Evolutionary conservation across 208 protist species (phyloP).

Genomic region (Leptomonas pyrrhocoris): DNA sequence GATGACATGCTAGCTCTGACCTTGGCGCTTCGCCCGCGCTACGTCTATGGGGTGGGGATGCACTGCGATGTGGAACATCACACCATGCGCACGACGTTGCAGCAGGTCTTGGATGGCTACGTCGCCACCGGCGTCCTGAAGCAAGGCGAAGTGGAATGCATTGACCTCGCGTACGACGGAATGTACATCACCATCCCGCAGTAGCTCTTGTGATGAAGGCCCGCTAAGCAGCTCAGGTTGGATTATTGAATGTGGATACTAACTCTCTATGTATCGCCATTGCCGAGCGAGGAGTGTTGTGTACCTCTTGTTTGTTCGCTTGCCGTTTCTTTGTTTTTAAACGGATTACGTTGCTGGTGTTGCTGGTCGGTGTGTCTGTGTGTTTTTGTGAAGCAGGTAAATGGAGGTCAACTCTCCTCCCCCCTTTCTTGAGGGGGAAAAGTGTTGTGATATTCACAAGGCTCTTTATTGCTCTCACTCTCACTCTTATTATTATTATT

Average conservation of each 20-base stretch:
- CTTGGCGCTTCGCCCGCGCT: constrained; percentile 41
- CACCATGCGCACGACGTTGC: constrained; percentile 28
- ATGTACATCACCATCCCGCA: constrained; percentile 59
- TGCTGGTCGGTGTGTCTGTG: no score
- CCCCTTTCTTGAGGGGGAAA: no score
- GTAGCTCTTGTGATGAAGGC: constrained; percentile 7
- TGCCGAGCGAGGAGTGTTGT: no score
- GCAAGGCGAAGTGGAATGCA: constrained; percentile 42
- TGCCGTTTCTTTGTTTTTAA: constrained; percentile 2
- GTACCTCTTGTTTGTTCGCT: not conserved
- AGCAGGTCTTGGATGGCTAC: constrained; percentile 39
- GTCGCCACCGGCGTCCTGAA: constrained; percentile 29
- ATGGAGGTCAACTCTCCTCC: no score
- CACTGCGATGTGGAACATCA: constrained; percentile 77
- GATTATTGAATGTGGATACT: no score
- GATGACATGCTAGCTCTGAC: constrained; percentile 69
- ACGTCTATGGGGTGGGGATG: constrained; percentile 77
- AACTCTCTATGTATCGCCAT: no score
- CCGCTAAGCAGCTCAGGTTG: not conserved
- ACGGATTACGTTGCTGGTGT: no score
- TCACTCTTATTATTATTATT: no score
- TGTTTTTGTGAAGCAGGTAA: no score
- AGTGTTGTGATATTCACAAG: no score
- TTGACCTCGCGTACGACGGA: constrained; percentile 75
- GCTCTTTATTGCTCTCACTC: no score